Evolutionary conservation across 73 alveolate species (phyloP).

Genomic region (Paraurostyla sp.): DNA sequence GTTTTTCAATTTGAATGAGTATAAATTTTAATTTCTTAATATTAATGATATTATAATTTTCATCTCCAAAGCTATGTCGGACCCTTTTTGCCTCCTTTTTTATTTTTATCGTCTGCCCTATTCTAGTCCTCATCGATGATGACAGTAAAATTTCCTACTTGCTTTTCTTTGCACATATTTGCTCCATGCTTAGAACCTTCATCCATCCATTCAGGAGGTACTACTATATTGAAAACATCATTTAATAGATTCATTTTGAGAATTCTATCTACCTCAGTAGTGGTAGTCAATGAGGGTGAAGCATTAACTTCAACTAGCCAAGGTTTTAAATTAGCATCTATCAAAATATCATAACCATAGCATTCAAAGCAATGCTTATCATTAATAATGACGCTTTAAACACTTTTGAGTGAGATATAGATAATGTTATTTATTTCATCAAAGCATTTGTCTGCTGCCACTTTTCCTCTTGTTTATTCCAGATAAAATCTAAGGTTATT

Average conservation of each 20-base stretch:
- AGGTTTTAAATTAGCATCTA: constrained; percentile 93
- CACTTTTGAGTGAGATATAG: constrained; percentile 86
- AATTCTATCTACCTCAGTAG: constrained; percentile 92
- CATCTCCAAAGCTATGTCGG: constrained; percentile 66
- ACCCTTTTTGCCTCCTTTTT: constrained; percentile 54
- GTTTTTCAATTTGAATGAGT: not conserved
- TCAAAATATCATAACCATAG: constrained; percentile 99
- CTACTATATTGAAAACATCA: constrained; percentile 95
- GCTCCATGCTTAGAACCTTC: constrained; percentile 94
- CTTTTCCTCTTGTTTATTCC: constrained; percentile 91
- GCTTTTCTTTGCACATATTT: constrained; percentile 77
- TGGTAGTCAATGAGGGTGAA: constrained; percentile 93
- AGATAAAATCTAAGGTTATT: constrained; percentile 82
- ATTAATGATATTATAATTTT: not conserved
- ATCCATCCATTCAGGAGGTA: constrained; percentile 96
- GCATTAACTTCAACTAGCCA: constrained; percentile 98
- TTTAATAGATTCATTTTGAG: constrained; percentile 90
- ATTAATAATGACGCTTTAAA: constrained; percentile 94
- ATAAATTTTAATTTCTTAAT: not conserved
- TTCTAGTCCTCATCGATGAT: constrained; percentile 84
- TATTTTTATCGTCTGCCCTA: constrained; percentile 43
- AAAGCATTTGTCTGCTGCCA: constrained; percentile 90
- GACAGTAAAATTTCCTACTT: constrained; percentile 89
- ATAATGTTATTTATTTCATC: constrained; percentile 94
- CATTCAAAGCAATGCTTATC: constrained; percentile 99